A percentile compares a stretch with the other conserved stretches of the same genome.
phyloP scores from a whole-genome alignment of 1,139 yeast genomes.

The Kazachstania sp. region DNA sequence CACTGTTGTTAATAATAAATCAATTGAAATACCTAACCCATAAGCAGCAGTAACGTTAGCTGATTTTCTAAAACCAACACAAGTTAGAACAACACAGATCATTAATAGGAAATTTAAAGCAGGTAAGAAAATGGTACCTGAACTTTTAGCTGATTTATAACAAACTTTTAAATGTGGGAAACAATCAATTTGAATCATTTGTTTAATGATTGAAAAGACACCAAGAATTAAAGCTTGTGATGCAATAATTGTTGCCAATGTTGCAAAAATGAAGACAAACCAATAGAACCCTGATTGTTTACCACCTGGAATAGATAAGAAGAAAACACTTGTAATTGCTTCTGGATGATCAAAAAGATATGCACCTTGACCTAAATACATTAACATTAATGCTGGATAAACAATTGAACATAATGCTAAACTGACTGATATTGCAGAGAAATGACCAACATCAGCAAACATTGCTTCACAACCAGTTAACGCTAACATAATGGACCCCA shows the following conservation, averaged over 20 bases:
- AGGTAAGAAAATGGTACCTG: conserved; percentile 1
- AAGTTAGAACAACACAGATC: conserved; percentile 1
- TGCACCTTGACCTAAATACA: conserved; percentile 2
- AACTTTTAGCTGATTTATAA: conserved; percentile 1
- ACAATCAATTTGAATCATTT: conserved; percentile 2
- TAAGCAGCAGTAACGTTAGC: conserved; percentile 2
- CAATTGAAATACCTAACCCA: conserved; percentile 1
- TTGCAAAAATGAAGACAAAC: conserved; percentile 1
- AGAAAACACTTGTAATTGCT: not conserved
- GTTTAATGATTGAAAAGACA: conserved; percentile 1
- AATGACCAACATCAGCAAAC: conserved; percentile 3
- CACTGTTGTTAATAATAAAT: not conserved
- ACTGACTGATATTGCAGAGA: not conserved
- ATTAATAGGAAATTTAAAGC: not conserved
- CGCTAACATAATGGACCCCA: not conserved
- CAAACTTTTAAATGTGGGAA: conserved; percentile 1
- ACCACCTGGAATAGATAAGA: conserved; percentile 1
- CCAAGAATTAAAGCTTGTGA: conserved; percentile 1
- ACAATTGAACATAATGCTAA: conserved; percentile 1
- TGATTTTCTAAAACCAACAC: conserved; percentile 2
- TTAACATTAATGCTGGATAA: conserved; percentile 1
- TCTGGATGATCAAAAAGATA: not conserved
- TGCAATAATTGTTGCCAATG: conserved; percentile 1
- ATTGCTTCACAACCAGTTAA: conserved; percentile 2
- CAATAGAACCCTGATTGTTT: not conserved